These are phyloP conservation scores for Mycena capillaripes DNA, from an alignment of 768 basidiomycete genomes.

Conservation along the genomic window DNA sequence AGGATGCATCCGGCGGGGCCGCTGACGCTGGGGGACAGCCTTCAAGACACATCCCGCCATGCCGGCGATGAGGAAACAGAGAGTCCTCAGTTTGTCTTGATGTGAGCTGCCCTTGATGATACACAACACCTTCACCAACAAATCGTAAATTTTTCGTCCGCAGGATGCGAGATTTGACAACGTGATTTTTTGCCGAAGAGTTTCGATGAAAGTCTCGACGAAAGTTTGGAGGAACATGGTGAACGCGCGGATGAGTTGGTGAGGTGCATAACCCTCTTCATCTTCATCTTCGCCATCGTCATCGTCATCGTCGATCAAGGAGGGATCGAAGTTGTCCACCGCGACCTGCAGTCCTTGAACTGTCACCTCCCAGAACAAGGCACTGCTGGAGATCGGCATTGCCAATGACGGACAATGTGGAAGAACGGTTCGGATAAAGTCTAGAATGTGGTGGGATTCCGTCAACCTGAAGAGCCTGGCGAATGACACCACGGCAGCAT, in stretches of 20 bases:
- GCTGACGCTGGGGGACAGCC: background rate
- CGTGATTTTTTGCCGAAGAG: background rate
- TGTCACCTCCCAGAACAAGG: conserved; percentile 6
- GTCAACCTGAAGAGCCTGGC: conserved; percentile 8
- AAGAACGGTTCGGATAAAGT: background rate
- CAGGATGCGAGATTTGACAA: background rate
- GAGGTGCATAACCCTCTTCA: too few species aligned
- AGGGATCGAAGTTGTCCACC: background rate
- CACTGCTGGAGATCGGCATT: background rate
- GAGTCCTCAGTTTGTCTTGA: background rate
- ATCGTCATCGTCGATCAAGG: background rate
- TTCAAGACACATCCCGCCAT: background rate
- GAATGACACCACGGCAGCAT: conserved; percentile 1
- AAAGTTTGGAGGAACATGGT: background rate
- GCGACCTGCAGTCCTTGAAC: background rate
- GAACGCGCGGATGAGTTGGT: background rate
- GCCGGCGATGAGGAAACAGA: background rate
- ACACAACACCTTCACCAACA: background rate
- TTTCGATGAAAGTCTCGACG: conserved; percentile 6
- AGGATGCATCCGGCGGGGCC: background rate
- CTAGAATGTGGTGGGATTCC: background rate
- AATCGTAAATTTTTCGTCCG: conserved; percentile 12
- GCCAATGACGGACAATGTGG: conserved; percentile 25
- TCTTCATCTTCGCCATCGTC: background rate
- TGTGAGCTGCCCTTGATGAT: background rate